Percentiles rank a stretch among this genome's conserved stretches.
Conservation (phyloP, 1,284 basidiomycete genomes). For the Malassezia pachydermatis region DNA sequence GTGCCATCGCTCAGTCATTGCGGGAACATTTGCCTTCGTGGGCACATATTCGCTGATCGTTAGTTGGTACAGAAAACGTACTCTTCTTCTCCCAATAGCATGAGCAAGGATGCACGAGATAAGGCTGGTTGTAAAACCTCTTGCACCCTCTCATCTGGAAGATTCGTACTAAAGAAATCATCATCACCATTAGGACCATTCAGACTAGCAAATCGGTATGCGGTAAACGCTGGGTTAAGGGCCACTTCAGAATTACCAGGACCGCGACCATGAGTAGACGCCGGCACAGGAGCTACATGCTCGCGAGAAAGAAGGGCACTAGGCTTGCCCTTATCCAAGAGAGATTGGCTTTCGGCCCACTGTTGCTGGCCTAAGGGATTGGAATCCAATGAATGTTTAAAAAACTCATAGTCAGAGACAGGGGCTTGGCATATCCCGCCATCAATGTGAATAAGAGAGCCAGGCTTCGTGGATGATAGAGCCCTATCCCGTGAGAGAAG, state of each 20-base stretch:
- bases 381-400: slow-evolving; percentile 7
- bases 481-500: slow-evolving; percentile 20
- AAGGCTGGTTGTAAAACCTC: background rate
- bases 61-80: slow-evolving; percentile 20
- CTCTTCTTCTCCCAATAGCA: slow-evolving; percentile 34
- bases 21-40: slow-evolving; percentile 11
- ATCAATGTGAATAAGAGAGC: slow-evolving; percentile 16
- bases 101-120: slow-evolving; percentile 21
- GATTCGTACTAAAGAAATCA: slow-evolving; percentile 38
- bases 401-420: slow-evolving; percentile 38
- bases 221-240: slow-evolving; percentile 29
- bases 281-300: slow-evolving; percentile 5
- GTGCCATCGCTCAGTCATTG: slow-evolving; percentile 23
- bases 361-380: background rate
- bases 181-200: slow-evolving; percentile 32
- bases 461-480: slow-evolving; percentile 4
- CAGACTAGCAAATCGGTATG: slow-evolving; percentile 38
- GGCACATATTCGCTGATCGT: slow-evolving; percentile 28
- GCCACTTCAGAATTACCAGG: slow-evolving; percentile 28
- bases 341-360: slow-evolving; percentile 16
- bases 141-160: slow-evolving; percentile 20
- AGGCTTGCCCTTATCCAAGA: slow-evolving; percentile 13
- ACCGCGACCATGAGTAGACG: slow-evolving; percentile 5
- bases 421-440: slow-evolving; percentile 42
- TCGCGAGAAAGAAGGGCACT: slow-evolving; percentile 18